Evolutionary conservation across 805 yeast genomes (phyloP).

Genomic region (Barnettozyma californica): DNA sequence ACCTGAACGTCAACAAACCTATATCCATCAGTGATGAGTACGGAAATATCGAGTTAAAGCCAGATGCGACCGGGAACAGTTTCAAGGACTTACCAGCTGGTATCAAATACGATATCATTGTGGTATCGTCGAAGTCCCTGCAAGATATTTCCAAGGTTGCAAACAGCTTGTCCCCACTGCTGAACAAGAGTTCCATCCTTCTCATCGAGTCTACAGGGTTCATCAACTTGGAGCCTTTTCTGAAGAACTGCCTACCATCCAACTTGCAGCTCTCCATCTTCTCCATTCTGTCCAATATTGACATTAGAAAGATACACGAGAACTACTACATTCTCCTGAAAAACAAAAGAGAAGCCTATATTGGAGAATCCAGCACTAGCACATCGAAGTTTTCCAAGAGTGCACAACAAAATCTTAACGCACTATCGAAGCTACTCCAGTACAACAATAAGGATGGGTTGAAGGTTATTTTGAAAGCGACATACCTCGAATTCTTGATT

Average conservation of each 20-base stretch:
- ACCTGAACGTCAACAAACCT: constrained; percentile 3
- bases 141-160: constrained; percentile 46
- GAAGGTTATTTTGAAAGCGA: constrained; percentile 34
- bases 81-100: constrained; percentile 12
- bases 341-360: constrained; percentile 27
- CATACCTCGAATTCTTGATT: constrained; percentile 53
- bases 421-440: constrained; percentile 30
- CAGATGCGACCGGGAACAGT: constrained; percentile 6
- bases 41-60: constrained; percentile 12
- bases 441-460: constrained; percentile 38
- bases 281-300: constrained; percentile 19
- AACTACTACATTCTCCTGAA: constrained; percentile 18
- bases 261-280: constrained; percentile 18
- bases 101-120: constrained; percentile 36
- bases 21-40: constrained; percentile 20
- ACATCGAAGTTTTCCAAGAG: constrained; percentile 34
- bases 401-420: constrained; percentile 30
- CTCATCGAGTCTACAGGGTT: constrained; percentile 68
- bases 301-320: constrained; percentile 15
- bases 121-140: constrained; percentile 43
- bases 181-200: constrained; percentile 43
- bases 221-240: constrained; percentile 67
- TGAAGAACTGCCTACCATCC: constrained; percentile 52
- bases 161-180: constrained; percentile 31
- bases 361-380: constrained; percentile 37